These are phyloP conservation scores for Hanseniaspora vineae DNA, from an alignment of 805 yeast genomes.

Conservation along the genomic window DNA sequence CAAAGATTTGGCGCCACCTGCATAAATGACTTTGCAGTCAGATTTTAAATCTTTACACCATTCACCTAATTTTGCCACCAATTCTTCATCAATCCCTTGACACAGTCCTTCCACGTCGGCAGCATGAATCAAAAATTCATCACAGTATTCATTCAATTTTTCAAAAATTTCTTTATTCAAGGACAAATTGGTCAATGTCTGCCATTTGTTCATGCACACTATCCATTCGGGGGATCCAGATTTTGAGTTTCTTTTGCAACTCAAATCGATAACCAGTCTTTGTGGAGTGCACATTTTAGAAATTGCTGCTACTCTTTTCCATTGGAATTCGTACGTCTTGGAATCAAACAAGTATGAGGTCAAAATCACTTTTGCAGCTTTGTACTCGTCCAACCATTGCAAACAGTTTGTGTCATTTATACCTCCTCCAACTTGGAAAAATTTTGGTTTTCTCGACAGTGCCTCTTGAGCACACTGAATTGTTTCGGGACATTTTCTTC, in stretches of 20 bases:
- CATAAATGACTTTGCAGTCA: constrained; percentile 72
- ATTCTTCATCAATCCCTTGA: constrained; percentile 73
- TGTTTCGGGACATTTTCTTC: constrained; percentile 43
- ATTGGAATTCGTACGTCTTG: constrained; percentile 37
- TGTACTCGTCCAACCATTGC: constrained; percentile 52
- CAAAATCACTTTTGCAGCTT: constrained; percentile 81
- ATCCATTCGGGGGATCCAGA: constrained; percentile 44
- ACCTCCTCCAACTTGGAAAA: constrained; percentile 88
- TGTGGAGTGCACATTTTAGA: constrained; percentile 44
- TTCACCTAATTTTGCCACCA: constrained; percentile 58
- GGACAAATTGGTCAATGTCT: constrained; percentile 59
- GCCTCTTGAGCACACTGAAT: constrained; percentile 65
- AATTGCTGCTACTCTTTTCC: constrained; percentile 39
- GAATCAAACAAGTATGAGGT: constrained; percentile 76
- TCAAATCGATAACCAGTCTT: constrained; percentile 69
- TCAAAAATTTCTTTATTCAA: constrained; percentile 42
- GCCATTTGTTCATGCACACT: constrained; percentile 99
- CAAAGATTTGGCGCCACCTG: constrained; percentile 85
- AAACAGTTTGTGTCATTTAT: constrained; percentile 62
- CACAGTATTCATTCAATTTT: constrained; percentile 49
- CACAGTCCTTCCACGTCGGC: constrained; percentile 98
- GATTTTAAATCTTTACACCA: constrained; percentile 41
- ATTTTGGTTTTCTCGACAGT: constrained; percentile 54
- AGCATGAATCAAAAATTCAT: constrained; percentile 88
- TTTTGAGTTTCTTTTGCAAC: constrained; percentile 45